Base-by-base conservation (phyloP, 2,329 filamentous ascomycete species). In the Ambrosiella beaveri region DNA sequence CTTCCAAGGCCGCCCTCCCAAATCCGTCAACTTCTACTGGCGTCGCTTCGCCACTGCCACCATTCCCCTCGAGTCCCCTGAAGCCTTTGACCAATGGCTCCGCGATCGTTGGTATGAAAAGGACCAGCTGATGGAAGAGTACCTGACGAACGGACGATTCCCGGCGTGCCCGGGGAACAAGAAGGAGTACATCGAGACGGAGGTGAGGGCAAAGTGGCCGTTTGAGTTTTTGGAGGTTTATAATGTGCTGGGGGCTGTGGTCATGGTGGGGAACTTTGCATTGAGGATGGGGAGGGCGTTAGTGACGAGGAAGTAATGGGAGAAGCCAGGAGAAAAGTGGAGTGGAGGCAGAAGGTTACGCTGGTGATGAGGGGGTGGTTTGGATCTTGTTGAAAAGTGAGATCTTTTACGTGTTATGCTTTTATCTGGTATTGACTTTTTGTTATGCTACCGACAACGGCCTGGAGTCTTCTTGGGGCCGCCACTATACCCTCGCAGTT, bases 11-110 rank as follows among this genome's bases (percentile, higher is more conserved):
- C 81, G 87, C 1, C 85, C 90, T 0, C 93, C 91, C 1, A 95
- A 90, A 68, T 95, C 89, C 1, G 90, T 97, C 65, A 97, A 96
- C 70, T 90, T 97, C 74, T 86, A 95, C 71, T 98, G 91, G 88
- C 82, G 93, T 57, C 82, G 89, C 8, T 96, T 95, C 70, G 79
- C 80, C 39, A 68, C 96, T 12, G 77, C 78, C 19, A 82, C 88
- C 17, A 95, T 98, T 49, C 91, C 91, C 0, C 77, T 95, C 8
- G 77, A 88, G 38, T 80, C 84, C 63, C 76, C 78, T 13, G 78
- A 85, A 45, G 74, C 78, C 6, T 98, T 98, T 65, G 88, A 94
- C 59, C 65, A 75, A 2, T 98, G 93, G 93, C 75, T 97, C 36
- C 78, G 83, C 38, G 82, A 87, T 59, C 79, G 89, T 50, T 98